Base-by-base conservation (phyloP, 2,329 filamentous ascomycete genomes). In the Coniochaeta hoffmannii region DNA sequence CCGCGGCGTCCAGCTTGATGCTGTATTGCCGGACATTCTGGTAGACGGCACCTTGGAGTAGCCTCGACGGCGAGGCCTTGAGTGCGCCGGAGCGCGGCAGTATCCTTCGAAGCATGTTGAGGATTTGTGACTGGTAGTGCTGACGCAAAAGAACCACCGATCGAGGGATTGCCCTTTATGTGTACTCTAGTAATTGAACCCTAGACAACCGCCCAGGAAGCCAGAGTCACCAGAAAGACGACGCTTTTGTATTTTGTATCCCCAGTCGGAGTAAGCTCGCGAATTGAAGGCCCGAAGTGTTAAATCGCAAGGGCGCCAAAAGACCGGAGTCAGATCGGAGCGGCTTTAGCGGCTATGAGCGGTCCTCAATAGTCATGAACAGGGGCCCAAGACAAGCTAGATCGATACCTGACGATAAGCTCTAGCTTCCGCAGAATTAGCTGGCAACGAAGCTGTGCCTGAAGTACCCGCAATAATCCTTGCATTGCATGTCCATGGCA, bases 1-100 rank as follows among this genome's bases (percentile, higher is more conserved):
- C 78, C 2, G 78, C 76, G 8, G 75, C 73, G 57, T 73, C 70
- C 58, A 77, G 76, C 66, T 76, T 72, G 67, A 79, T 75, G 72
- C 80, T 85, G 68, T 80, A 84, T 63, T 62, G 63, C 63, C 77
- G 73, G 36, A 71, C 66, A 22, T 67, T 60, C 35, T 67, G 68
- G 61, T 65, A 66, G 56, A 51, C 26, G 31, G 69, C 61, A 34
- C 67, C 63, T n/a, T 63, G 53, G 24, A 68, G 59, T 57, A 70
- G 55, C 56, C 66, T 67, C 6, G 70, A 66, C 31, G 69, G 61
- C 9, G 49, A 62, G 22, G 67, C 60, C 19, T 63, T 65, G 58
- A 69, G 68, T 59, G 69, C 66, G 65, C 69, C 67, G 61, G 72
- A 70, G 59, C 72, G 72, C 24, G 72, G 70, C 46, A 74, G 65